These are phyloP conservation scores for Penicillium coprophilum DNA, from an alignment of 495 filamentous ascomycete species.

Conservation along the genomic window DNA sequence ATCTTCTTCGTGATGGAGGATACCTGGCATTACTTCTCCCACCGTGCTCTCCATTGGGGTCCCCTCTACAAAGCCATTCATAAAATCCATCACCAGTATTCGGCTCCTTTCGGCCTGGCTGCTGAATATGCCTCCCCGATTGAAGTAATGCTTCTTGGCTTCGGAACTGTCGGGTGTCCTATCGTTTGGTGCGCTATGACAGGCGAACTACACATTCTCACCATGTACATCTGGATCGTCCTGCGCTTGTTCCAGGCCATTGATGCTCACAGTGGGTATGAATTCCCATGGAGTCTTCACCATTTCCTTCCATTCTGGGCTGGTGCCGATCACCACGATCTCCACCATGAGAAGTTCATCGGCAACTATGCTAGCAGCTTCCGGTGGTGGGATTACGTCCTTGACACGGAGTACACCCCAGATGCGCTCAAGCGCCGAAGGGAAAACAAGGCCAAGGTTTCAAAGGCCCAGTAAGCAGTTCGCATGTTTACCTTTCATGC, in stretches of 20 bases:
- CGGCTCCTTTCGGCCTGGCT: constrained; percentile 92
- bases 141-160: constrained; percentile 95
- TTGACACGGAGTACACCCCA: constrained; percentile 90
- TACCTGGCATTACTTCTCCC: constrained; percentile 97
- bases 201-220: constrained; percentile 85
- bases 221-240: constrained; percentile 97
- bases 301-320: constrained; percentile 98
- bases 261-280: constrained; percentile 94
- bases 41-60: constrained; percentile 93
- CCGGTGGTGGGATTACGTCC: constrained; percentile 95
- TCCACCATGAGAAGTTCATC: constrained; percentile 96
- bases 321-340: constrained; percentile 92
- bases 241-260: constrained; percentile 95
- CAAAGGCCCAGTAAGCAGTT: constrained; percentile 45
- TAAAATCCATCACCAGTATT: constrained; percentile 99
- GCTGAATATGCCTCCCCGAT: constrained; percentile 98
- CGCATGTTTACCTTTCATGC: background rate
- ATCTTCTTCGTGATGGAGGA: constrained; percentile 97
- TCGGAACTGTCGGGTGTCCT: constrained; percentile 80
- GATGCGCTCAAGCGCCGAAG: constrained; percentile 82
- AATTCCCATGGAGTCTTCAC: constrained; percentile 95
- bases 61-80: constrained; percentile 92
- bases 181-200: constrained; percentile 85
- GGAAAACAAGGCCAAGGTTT: constrained; percentile 68
- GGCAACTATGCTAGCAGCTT: constrained; percentile 98